Evolutionary conservation across 2,329 filamentous ascomycete genomes (phyloP), one percentile per base, ranked within the genome.

Genomic region (Ophiocordyceps sinensis): DNA sequence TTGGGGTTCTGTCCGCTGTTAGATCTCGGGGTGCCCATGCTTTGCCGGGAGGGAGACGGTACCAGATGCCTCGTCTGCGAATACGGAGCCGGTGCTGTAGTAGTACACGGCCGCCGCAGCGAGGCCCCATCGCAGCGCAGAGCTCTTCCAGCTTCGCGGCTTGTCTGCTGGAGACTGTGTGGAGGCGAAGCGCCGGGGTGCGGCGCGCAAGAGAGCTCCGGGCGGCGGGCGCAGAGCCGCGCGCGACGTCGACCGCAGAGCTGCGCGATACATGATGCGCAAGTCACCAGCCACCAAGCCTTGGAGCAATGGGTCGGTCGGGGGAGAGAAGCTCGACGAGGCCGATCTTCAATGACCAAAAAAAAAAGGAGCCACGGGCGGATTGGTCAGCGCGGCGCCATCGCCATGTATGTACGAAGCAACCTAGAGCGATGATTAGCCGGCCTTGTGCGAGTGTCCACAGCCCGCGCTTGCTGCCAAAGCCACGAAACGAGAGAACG

Each of bases 41-140:
- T 11, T 13, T 6, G 30, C 30, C 12, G 30, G 30, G 12, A 15
- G 12, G n/a, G 1, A 23, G 5, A 12, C 63, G 82, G 50, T 73
- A 94, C 87, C 73, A 51, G 73, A 63, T 30, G 79, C 75, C 61
- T 93, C 82, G 53, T 95, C 85, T 14, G 87, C 84, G 61, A 96
- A 96, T 19, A 86, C 70, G 41, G 79, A 75, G 54, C 82, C 89
- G 8, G 87, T 95, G 67, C 87, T 94, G 63, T 96, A 98, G 63
- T 85, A 95, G 66, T 96, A 98, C 39, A 96, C 66, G 37, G 81
- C 78, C 17, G 73, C 85, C 44, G 68, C 71, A 0, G 85, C 88
- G 42, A 91, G 57, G 49, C 78, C 85, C 75, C 86, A 82, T 66
- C 89, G 75, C 53, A 75, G 59, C 4, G 71, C 71, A 40, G 78